These are phyloP conservation scores for Erythrophleum ivorense DNA, from an alignment of 331 rosid species.

Conservation along the genomic window DNA sequence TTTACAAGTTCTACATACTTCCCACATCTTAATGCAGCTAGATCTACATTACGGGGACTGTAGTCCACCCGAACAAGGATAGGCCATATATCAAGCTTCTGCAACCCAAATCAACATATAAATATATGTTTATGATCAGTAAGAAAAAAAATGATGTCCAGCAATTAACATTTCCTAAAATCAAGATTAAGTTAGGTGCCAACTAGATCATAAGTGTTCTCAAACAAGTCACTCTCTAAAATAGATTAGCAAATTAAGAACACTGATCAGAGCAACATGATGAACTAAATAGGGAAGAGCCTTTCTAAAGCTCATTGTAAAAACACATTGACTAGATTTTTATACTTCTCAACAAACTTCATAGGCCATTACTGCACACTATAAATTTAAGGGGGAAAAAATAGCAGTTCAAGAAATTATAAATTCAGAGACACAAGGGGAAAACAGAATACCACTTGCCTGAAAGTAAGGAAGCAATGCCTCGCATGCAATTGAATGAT, in stretches of 20 bases:
- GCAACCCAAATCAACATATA: slow-evolving; percentile 44
- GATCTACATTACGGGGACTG: slow-evolving; percentile 81
- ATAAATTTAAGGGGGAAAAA: background rate
- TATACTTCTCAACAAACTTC: slow-evolving; percentile 24
- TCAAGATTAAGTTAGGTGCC: slow-evolving; percentile 12
- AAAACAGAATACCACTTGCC: slow-evolving; percentile 58
- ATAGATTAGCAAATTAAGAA: slow-evolving; percentile 18
- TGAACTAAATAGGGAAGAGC: slow-evolving; percentile 14
- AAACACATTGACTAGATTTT: slow-evolving; percentile 19
- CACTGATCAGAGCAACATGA: slow-evolving; percentile 31
- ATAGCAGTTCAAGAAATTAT: slow-evolving; percentile 25
- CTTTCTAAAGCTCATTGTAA: slow-evolving; percentile 7
- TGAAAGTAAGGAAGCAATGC: slow-evolving; percentile 98
- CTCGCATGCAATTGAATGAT: slow-evolving; percentile 63
- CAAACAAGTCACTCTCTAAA: slow-evolving; percentile 22
- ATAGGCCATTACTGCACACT: slow-evolving; percentile 12
- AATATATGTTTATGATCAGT: slow-evolving; percentile 31
- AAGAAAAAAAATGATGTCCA: background rate
- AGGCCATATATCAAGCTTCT: slow-evolving; percentile 90
- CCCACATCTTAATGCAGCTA: slow-evolving; percentile 85
- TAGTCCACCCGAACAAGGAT: slow-evolving; percentile 88
- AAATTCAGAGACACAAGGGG: background rate
- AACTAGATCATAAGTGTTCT: slow-evolving; percentile 21
- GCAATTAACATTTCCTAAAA: background rate
- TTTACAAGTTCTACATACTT: slow-evolving; percentile 94